phyloP scores from a whole-genome alignment of 2,329 filamentous ascomycete genomes.

The Diaporthe humulicola region DNA sequence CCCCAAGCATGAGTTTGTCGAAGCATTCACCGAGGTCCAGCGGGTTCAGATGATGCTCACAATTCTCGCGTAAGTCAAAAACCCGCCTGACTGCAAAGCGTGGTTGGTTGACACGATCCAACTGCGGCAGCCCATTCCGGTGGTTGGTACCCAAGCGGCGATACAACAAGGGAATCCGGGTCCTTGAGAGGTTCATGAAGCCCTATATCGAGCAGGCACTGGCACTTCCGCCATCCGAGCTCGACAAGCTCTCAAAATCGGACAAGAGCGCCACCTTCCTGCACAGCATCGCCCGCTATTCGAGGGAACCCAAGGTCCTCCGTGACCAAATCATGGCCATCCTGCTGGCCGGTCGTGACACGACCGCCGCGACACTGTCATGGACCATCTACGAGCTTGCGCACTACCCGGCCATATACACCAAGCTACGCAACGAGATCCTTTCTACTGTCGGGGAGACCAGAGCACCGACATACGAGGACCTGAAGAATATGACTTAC shows the following conservation, averaged over 20 bases:
- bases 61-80: constrained; percentile 53
- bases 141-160: constrained; percentile 68
- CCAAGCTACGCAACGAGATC: constrained; percentile 54
- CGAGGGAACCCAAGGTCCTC: constrained; percentile 71
- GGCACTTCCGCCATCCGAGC: constrained; percentile 71
- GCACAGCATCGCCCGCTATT: constrained; percentile 80
- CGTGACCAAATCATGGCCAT: constrained; percentile 84
- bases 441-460: constrained; percentile 46
- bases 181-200: constrained; percentile 77
- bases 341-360: constrained; percentile 79
- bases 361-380: constrained; percentile 59
- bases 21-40: constrained; percentile 79
- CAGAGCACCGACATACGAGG: constrained; percentile 60
- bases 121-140: constrained; percentile 65
- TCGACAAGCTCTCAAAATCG: constrained; percentile 76
- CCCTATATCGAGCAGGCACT: constrained; percentile 78
- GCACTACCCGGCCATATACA: constrained; percentile 51
- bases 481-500: constrained; percentile 63
- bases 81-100: neutral
- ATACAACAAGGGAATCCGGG: constrained; percentile 73
- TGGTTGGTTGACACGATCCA: neutral
- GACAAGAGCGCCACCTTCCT: constrained; percentile 80
- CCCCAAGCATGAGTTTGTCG: constrained; percentile 71
- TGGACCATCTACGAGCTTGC: constrained; percentile 56
- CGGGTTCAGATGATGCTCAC: constrained; percentile 74